Conservation (phyloP, 495 filamentous ascomycete species). For the Penicillium daleae region DNA sequence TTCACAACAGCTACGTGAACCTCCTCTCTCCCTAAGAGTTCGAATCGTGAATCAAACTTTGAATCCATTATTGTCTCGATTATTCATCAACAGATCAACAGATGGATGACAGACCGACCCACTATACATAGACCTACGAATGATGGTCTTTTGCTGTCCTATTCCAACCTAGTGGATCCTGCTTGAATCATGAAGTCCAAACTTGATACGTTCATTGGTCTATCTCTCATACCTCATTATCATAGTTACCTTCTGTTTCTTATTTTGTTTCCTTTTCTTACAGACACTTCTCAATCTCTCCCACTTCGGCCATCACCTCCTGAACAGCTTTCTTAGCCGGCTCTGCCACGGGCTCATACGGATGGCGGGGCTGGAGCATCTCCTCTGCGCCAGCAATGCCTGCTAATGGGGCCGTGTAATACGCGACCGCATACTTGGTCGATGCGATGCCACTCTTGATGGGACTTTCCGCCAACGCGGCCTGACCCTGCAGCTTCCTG, state of each 20-base stretch:
- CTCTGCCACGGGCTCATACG: slow-evolving; percentile 54
- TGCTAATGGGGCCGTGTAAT: slow-evolving; percentile 29
- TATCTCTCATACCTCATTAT: not conserved
- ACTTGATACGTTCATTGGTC: not conserved
- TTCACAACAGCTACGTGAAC: too few species aligned
- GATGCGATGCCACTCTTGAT: slow-evolving; percentile 75
- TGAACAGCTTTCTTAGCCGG: slow-evolving; percentile 51
- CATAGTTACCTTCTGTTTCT: not conserved
- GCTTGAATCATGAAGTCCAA: not conserved
- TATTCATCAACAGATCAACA: not conserved
- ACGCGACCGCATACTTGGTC: slow-evolving; percentile 64
- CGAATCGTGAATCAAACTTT: too few species aligned
- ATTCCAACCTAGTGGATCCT: not conserved
- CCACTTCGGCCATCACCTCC: slow-evolving; percentile 45
- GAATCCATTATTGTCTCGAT: too few species aligned
- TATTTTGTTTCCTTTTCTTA: not conserved
- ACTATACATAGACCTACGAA: too few species aligned
- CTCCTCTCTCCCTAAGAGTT: too few species aligned
- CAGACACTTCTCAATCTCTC: slow-evolving; percentile 19
- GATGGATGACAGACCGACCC: not conserved
- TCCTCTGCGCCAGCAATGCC: slow-evolving; percentile 27
- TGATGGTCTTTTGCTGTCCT: not conserved
- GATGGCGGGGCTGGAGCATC: slow-evolving; percentile 54
- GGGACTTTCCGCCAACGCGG: slow-evolving; percentile 78
- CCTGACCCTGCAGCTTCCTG: slow-evolving; percentile 67